Evolutionary conservation across 345 rosid species (phyloP).

Genomic region (Lumnitzera littorea): DNA sequence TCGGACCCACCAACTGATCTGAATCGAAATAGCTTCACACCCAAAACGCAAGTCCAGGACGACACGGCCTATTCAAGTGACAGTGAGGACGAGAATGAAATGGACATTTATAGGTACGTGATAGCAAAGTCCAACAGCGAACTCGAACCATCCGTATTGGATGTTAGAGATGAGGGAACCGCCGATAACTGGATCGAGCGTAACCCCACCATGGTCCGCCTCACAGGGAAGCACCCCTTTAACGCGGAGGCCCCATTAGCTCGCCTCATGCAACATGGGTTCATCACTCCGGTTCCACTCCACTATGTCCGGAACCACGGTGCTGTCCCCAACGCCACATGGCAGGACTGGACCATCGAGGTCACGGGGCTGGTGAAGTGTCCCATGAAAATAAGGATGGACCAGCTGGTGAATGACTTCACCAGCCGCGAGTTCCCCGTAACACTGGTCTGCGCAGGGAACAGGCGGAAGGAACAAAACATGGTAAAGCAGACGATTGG

Average conservation of each 20-base stretch:
- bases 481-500: conserved; percentile 80
- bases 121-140: conserved; percentile 45
- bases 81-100: conserved; percentile 39
- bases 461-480: conserved; percentile 89
- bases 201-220: conserved; percentile 77
- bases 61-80: conserved; percentile 31
- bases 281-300: conserved; percentile 89
- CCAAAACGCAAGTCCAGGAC: conserved; percentile 16
- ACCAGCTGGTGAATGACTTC: conserved; percentile 60
- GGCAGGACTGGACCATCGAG: conserved; percentile 77
- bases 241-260: conserved; percentile 73
- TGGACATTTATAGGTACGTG: conserved; percentile 30
- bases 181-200: conserved; percentile 81
- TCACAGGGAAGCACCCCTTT: conserved; percentile 94
- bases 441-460: conserved; percentile 86
- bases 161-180: conserved; percentile 64
- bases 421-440: conserved; percentile 62
- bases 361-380: conserved; percentile 67
- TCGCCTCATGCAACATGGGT: conserved; percentile 90
- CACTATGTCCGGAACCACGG: conserved; percentile 97
- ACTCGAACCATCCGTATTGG: conserved; percentile 59
- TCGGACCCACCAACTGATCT: conserved; percentile 26
- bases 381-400: conserved; percentile 66
- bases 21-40: conserved; percentile 4
- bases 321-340: conserved; percentile 52